Conservation (phyloP, 169 alveolate species). For the Plasmodium adleri region DNA sequence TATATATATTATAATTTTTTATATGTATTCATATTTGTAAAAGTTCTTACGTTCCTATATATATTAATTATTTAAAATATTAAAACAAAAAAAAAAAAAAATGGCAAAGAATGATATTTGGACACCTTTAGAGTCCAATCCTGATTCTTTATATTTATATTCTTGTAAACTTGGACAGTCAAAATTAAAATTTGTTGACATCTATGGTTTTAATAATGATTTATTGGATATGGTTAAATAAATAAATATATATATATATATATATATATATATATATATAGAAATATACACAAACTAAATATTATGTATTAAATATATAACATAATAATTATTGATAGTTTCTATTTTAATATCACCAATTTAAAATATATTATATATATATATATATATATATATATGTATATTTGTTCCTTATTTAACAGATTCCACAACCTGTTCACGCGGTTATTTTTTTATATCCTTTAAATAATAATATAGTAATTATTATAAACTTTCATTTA, state of each 20-base stretch:
- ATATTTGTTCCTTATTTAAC: background rate
- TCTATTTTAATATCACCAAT: too few relatives aligned
- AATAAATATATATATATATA: background rate
- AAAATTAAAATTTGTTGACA: conserved; percentile 43
- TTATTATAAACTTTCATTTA: background rate
- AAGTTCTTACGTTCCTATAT: background rate
- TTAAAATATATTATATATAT: background rate
- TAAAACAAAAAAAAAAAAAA: background rate
- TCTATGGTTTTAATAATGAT: conserved; percentile 49
- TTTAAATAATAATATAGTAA: conserved; percentile 12
- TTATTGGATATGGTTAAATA: conserved; percentile 56
- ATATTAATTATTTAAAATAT: background rate
- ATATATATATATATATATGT: conserved; percentile 1
- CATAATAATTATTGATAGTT: too few relatives aligned
- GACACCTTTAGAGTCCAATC: conserved; percentile 67
- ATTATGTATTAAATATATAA: background rate
- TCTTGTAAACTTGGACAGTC: conserved; percentile 68
- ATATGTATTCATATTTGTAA: background rate
- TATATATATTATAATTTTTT: too few relatives aligned
- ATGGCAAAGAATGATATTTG: conserved; percentile 29
- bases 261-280: background rate
- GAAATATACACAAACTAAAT: background rate
- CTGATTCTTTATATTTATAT: conserved; percentile 50
- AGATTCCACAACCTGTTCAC: conserved; percentile 70
- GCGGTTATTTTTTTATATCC: conserved; percentile 64